Evolutionary conservation across 305 asterid species (phyloP), one percentile per base, ranked within the genome.

Genomic region (Vinca major): DNA sequence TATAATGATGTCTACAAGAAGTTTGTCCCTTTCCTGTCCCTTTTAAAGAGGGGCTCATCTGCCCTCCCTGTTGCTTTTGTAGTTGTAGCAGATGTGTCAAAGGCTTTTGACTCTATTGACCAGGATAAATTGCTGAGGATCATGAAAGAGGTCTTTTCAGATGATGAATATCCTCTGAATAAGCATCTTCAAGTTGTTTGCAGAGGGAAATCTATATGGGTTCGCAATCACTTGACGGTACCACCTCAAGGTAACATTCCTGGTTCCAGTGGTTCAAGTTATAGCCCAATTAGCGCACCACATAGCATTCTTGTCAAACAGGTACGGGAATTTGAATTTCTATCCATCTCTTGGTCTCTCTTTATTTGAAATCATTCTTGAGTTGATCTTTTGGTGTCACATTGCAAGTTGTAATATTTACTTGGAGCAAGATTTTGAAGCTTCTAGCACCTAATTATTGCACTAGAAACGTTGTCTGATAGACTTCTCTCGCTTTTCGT

Each of bases 61-160:
- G 72, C 56, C 37, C 48, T 78, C 76, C 95, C 95, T 70, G 73
- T 63, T 70, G 79, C 81, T 20, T 92, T 71, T 78, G 74, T 88
- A 53, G 84, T 92, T 73, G 95, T 90, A 69, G 81, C 95, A 36
- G 98, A 92, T 79, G 96, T 92, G 58, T 80, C 91, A 39, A 86
- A 82, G 83, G 95, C 98, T 67, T 92, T 83, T 56, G 98, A 92
- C 77, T 84, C 98, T 68, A 66, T 92, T 58, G 71, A 86, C 64
- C 98, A 90, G 57, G 76, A 84, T 69, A 85, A 86, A 72, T 77
- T 92, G 88, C 85, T 88, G 37, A 81, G 76, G 33, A 90, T 90
- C 77, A 72, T 92, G 93, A 68, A 84, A 61, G 90, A 85, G 66
- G 80, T 86, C 64, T 60, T 86, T 66, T 56, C 71, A 37, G 84